Base-by-base conservation (phyloP, 176 grass and related monocot species). In the Alopecurus myosuroides region DNA sequence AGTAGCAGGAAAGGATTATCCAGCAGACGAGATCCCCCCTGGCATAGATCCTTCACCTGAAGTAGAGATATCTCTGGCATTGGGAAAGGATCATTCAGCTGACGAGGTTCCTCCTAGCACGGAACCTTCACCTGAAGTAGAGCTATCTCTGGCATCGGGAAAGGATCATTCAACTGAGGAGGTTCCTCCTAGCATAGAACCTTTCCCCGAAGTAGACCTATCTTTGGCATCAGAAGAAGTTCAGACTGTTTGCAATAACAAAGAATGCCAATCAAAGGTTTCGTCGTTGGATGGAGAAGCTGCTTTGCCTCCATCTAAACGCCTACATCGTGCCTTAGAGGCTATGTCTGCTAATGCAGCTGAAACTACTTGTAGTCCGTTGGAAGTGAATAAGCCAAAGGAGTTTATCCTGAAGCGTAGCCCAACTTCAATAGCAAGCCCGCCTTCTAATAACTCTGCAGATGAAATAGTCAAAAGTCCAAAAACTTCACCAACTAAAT, bases 261-360 rank as follows among this genome's bases (percentile, higher is more conserved):
- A 84, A 51, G 85, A 84, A 40, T 80, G 81, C 52, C 67, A 90
- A 57, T 70, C 63, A 31, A 92, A 88, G 82, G 90, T 60, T 88
- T 68, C 77, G 65, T 44, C 46, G 20, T 57, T 92, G 53, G 91
- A 95, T 85, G 84, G 83, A 62, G 95, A 98, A 92, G 89, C 96
- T 84, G 96, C 89, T 85, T 94, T 98, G 74, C 96, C 96, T 90
- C 96, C 96, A 85, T 98, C 93, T 34, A 98, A 98, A 94, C 93
- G 96, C 35, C 80, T 98, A 77, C 96, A 98, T 85, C 89, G 96
- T 92, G 93, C 93, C 55, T 91, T 98, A 82, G 93, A 98, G 82
- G 96, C 96, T 79, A 98, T 98, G 93, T 98, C 93, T 82, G 96
- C 91, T 77, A 94, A 98, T 92, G 87, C 84, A 69, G 86, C 82